Base-by-base conservation (phyloP, 2,329 filamentous ascomycete species). In the Botrytis fabae region DNA sequence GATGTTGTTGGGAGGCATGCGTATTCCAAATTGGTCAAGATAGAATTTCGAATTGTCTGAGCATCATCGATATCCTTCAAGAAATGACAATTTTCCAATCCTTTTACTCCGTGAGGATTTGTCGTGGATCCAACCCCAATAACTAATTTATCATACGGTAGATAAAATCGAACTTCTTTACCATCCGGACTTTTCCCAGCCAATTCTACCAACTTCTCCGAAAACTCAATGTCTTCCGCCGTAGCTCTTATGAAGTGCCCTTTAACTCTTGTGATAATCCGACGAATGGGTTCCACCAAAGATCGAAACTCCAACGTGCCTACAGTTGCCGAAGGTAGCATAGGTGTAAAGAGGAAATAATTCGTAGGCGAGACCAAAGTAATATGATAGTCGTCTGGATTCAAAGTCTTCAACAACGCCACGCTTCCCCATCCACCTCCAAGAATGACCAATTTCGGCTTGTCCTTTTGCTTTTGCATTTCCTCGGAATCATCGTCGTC, bases 261-360 rank as follows among this genome's bases (percentile, higher is more conserved):
- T 73, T 89, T 87, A 38, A 97, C 89, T 71, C 90, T 87, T 71
- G 88, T 85, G 32, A 98, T 85, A 77, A 99, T 96, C 65, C 93
- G 89, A 75, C 96, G 90, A 75, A 99, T 93, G 0, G 96, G 96
- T 82, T 99, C 96, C 59, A 98, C 94, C 73, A 99, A 85, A 68
- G 94, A 97, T 76, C 95, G 88, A 79, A 98, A 85, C 80, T 97
- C 95, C 46, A 99, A 85, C 0, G 96, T 99, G 20, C 97, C 97
- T 9, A 99, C 96, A 0, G 97, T 99, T 12, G 96, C 97, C 48
- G 94, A 97, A 2, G 96, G 96, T 61, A 99, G 86, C 95, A 99
- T 98, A 0, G 96, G 96, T 2, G 96, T 99, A 82, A 99, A 99
- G 46, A 99, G 85, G 84, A 99, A 99, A 84, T 98, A 97, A 80